phyloP scores from a whole-genome alignment of 129 eudicot genomes.

The Ambrosia trifida region DNA sequence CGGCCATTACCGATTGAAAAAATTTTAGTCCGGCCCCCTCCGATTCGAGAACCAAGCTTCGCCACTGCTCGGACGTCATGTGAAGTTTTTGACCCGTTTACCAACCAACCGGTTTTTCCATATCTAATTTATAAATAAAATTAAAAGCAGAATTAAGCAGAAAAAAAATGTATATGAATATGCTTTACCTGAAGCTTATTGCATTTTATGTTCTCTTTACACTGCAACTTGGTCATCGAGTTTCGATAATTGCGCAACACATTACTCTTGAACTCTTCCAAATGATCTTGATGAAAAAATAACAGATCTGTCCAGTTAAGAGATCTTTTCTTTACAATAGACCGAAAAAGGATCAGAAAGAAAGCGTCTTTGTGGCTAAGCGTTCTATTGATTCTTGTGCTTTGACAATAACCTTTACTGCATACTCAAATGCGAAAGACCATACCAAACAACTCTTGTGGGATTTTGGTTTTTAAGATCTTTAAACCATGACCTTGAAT shows the following conservation, averaged over 20 bases:
- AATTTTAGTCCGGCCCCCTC: no score
- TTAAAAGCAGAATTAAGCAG: neutral
- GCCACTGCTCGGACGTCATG: neutral
- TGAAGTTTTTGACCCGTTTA: neutral
- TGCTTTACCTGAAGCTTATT: slow-evolving; percentile 32
- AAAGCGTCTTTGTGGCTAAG: neutral
- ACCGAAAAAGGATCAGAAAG: neutral
- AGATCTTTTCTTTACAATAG: slow-evolving; percentile 11
- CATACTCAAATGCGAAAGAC: slow-evolving; percentile 28
- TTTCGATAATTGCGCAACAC: neutral
- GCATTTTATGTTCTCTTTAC: slow-evolving; percentile 1
- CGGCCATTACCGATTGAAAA: no score
- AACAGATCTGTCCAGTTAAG: neutral
- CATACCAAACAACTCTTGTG: slow-evolving; percentile 8
- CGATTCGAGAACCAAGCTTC: no score
- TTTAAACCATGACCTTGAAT: slow-evolving; percentile 17
- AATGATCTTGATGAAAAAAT: neutral
- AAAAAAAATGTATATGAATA: slow-evolving; percentile 1
- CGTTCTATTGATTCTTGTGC: slow-evolving; percentile 12
- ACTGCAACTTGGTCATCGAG: slow-evolving; percentile 1
- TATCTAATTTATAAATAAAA: neutral
- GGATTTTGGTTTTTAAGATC: slow-evolving; percentile 13
- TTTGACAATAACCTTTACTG: slow-evolving; percentile 20
- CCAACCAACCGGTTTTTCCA: neutral
- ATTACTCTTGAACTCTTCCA: slow-evolving; percentile 4